Evolutionary conservation across 768 basidiomycete genomes (phyloP).

Genomic region (Amanita fuliginea): DNA sequence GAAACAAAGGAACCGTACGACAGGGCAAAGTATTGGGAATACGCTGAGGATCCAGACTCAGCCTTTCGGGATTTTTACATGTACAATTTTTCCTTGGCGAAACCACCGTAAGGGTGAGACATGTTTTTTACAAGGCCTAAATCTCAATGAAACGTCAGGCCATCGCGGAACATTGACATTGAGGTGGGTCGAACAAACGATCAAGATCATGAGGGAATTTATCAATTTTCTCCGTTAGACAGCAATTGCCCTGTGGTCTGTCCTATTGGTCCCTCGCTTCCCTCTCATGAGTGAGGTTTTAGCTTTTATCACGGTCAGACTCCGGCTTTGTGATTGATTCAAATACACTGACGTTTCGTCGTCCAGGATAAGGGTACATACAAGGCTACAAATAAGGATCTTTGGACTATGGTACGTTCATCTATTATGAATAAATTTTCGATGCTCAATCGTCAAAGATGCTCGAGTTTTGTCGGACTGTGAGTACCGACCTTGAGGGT

Average conservation of each 20-base stretch:
- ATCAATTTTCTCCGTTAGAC: conserved; percentile 29
- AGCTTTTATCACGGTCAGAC: conserved; percentile 51
- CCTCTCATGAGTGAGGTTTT: conserved; percentile 55
- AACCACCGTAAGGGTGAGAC: conserved; percentile 46
- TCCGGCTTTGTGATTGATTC: background rate
- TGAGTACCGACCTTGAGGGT: conserved; percentile 46
- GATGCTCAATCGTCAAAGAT: conserved; percentile 30
- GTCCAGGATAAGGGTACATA: conserved; percentile 42
- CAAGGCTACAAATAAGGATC: conserved; percentile 74
- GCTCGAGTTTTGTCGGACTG: conserved; percentile 62
- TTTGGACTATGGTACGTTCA: conserved; percentile 69
- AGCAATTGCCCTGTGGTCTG: conserved; percentile 66
- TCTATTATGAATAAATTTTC: background rate
- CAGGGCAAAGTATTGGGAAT: conserved; percentile 35
- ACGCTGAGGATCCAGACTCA: conserved; percentile 34
- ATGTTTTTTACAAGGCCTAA: background rate
- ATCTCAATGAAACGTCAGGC: conserved; percentile 24
- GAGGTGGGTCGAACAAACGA: conserved; percentile 39
- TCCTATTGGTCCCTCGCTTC: conserved; percentile 56
- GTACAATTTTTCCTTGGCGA: conserved; percentile 63
- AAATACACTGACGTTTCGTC: conserved; percentile 12
- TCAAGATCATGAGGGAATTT: background rate
- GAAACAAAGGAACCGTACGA: conserved; percentile 44
- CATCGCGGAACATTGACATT: conserved; percentile 71
- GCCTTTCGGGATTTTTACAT: conserved; percentile 58